Evolutionary conservation across 257 asterid genomes (phyloP), one percentile per base, ranked within the genome.

Genomic region (Solanum medicagineum): DNA sequence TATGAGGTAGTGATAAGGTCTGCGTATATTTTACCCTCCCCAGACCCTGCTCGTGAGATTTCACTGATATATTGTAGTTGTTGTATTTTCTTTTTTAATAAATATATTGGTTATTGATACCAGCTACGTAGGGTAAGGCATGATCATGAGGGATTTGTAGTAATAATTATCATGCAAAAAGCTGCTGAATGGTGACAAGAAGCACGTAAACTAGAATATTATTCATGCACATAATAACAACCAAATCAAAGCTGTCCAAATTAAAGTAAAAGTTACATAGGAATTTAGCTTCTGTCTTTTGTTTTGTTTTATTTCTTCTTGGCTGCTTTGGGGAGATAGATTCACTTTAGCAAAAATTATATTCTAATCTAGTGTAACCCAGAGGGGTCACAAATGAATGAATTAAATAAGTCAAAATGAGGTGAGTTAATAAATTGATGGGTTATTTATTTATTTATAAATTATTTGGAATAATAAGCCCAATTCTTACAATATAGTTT

Each of bases 101-200:
- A 49, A 51, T 36, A 36, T 69, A 17, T 51, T 24, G 15, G 44
- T 75, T 44, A 75, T 74, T 53, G 44, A 40, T 75, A 75, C 42
- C 80, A 68, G 60, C 22, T 17, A 81, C 56, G 74, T 81, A 47
- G 57, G 40, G 79, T 80, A 73, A 47, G 68, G 2, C 60, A 19
- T 56, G 13, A 63, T 63, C 5, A 63, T 47, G 86, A 59, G 59
- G 84, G 75, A 87, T 65, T 65, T 68, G 19, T 73, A 40, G 47
- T 66, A 68, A 29, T 36, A 69, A 17, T 57, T 36, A 60, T 85
- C 84, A 87, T 63, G 90, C 84, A 84, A 87, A 85, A 63, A 74
- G 81, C 83, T 85, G 81, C 85, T 40, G 71, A 82, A 49, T 62
- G 57, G 44, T 13, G 85, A 82, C 77, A 62, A 62, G 57, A 82